Conservation (phyloP, 2,329 filamentous ascomycete genomes). For the Penicillium sp. region DNA sequence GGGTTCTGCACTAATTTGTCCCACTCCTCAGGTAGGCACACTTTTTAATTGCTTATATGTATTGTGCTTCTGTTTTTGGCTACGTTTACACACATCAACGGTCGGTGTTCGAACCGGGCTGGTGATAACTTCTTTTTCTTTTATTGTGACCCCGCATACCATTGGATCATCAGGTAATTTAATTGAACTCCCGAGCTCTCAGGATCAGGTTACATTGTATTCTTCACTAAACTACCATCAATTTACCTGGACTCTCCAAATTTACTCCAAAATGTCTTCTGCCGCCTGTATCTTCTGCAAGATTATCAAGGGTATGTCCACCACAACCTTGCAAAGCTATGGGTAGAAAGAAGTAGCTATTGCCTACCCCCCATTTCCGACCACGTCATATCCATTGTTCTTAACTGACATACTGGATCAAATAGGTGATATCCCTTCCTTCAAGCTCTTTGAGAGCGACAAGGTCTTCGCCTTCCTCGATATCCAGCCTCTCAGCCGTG, state of each 20-base stretch:
- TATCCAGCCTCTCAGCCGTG: conserved; percentile 83
- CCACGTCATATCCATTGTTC: conserved; percentile 1
- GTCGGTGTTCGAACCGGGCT: conserved; percentile 31
- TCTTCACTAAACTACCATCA: conserved; percentile 9
- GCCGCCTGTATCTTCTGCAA: conserved; percentile 93
- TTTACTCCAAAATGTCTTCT: conserved; percentile 28
- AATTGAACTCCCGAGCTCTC: neutral
- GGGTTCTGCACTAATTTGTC: conserved; percentile 69
- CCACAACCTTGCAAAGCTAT: neutral
- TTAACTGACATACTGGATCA: conserved; percentile 2
- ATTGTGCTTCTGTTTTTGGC: neutral
- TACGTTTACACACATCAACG: neutral
- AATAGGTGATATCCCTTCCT: conserved; percentile 86
- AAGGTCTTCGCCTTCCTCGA: conserved; percentile 95
- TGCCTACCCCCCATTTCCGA: neutral
- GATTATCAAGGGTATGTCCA: conserved; percentile 78
- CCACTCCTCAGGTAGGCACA: conserved; percentile 55
- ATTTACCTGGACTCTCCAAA: neutral
- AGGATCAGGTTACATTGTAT: neutral
- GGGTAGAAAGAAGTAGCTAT: neutral
- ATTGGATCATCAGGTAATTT: neutral
- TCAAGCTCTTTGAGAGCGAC: conserved; percentile 94
- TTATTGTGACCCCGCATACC: conserved; percentile 22
- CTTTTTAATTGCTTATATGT: conserved; percentile 13
- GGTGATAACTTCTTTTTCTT: conserved; percentile 8